These are phyloP conservation scores for Ogataea pini DNA, from an alignment of 805 yeast species.

Conservation along the genomic window DNA sequence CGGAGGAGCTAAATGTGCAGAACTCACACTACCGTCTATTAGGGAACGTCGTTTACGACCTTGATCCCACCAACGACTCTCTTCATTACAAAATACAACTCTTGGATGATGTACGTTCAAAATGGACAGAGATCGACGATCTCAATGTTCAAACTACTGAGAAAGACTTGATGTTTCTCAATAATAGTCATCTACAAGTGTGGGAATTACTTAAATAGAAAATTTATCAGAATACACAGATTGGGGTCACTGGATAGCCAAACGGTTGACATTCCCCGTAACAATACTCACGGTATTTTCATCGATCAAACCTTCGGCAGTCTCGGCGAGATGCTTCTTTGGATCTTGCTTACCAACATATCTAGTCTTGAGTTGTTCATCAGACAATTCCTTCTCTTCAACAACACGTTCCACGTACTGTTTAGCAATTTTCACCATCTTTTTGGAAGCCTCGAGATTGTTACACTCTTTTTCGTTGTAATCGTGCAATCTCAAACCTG, in stretches of 20 bases:
- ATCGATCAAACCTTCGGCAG: slow-evolving; percentile 83
- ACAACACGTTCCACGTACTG: slow-evolving; percentile 86
- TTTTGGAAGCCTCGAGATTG: slow-evolving; percentile 70
- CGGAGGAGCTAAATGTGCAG: slow-evolving; percentile 32
- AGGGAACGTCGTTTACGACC: slow-evolving; percentile 48
- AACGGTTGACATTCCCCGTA: slow-evolving; percentile 86
- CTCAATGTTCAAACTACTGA: slow-evolving; percentile 47
- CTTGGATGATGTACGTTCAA: slow-evolving; percentile 38
- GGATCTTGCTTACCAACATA: slow-evolving; percentile 99
- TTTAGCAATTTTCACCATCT: slow-evolving; percentile 86
- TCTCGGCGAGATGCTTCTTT: slow-evolving; percentile 90
- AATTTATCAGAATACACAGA: no score
- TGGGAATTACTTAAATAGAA: slow-evolving; percentile 46
- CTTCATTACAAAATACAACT: slow-evolving; percentile 52
- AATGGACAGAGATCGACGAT: slow-evolving; percentile 65
- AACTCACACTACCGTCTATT: slow-evolving; percentile 43
- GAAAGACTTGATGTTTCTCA: slow-evolving; percentile 59
- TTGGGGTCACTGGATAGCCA: slow-evolving; percentile 83
- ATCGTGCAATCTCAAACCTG: slow-evolving; percentile 79
- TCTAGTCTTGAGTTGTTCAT: slow-evolving; percentile 89
- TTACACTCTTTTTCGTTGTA: slow-evolving; percentile 75
- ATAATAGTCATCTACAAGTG: slow-evolving; percentile 65
- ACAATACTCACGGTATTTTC: slow-evolving; percentile 85
- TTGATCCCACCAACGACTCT: slow-evolving; percentile 12
- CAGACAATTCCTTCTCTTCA: slow-evolving; percentile 86